Evolutionary conservation across 2,329 filamentous ascomycete species (phyloP), one percentile per base, ranked within the genome.

Genomic region (Alternaria sp.): DNA sequence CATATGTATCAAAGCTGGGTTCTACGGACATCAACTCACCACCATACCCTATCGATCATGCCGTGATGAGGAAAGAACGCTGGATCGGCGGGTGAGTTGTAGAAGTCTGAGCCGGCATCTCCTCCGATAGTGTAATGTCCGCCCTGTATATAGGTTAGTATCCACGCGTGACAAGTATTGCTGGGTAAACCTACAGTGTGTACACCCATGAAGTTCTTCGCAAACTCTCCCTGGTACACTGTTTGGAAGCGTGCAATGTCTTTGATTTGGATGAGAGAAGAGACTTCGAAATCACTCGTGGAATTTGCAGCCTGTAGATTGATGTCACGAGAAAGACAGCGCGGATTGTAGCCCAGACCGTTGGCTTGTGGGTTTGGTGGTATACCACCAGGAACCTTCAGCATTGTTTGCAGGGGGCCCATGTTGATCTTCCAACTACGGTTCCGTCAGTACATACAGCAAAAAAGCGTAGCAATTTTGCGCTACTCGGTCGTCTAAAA

Each of bases 51-150:
- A 68, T 85, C 83, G 40, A 85, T 81, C 73, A 80, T 79, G 3
- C 75, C 78, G 57, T 85, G 83, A 64, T 84, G 83, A 25, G 82
- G 74, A 66, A 76, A 85, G 73, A 85, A 85, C n/a, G 72, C 51
- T 5, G 82, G 82, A 34, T 85, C 83, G 3, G 75, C 77, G 4
- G 83, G 82, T 4, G 78, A 81, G 6, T 79, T 77, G 64, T 80
- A 84, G 51, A 83, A 73, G 70, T 85, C 65, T 28, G 48, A 50
- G 3, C 59, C 57, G 11, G 53, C 53, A 22, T 62, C 58, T 18
- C 54, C 60, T 14, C 45, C 53, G 9, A 81, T 76, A 5, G 78
- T 77, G 65, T 81, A 81, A 63, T 85, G 83, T 7, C 81, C 82
- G 3, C 73, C 81, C 3, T 27, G 25, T 27, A 27, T 27, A 27